Evolutionary conservation across 176 grass and related monocot species (phyloP).

Genomic region (Zizania latifolia): DNA sequence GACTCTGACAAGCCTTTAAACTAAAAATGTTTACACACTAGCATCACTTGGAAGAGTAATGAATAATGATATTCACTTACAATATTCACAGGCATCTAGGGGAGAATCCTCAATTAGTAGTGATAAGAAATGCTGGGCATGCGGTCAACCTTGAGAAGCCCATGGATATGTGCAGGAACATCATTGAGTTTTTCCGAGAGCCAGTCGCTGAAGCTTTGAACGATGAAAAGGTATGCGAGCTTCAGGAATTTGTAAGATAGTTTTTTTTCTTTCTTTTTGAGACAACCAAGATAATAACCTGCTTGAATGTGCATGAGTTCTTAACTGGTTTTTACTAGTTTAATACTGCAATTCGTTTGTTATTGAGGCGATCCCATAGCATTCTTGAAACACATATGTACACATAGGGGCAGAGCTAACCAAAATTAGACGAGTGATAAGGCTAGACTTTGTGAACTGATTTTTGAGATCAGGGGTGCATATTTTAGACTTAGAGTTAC

Average conservation of each 20-base stretch:
- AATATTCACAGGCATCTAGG: constrained; percentile 64
- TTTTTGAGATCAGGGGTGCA: too few relatives aligned
- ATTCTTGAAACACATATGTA: not conserved
- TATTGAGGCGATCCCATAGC: not conserved
- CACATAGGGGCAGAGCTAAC: too few relatives aligned
- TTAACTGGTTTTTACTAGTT: not conserved
- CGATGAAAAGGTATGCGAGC: constrained; percentile 20
- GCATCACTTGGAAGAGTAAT: not conserved
- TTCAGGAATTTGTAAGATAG: not conserved
- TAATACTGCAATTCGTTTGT: too few relatives aligned
- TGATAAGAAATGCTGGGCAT: constrained; percentile 75
- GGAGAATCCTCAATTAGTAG: constrained; percentile 57
- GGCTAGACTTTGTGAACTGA: too few relatives aligned
- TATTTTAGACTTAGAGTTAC: too few relatives aligned
- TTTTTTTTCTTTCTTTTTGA: not conserved
- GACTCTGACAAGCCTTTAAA: not conserved
- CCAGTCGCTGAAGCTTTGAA: not conserved
- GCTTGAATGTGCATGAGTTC: not conserved
- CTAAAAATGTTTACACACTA: not conserved
- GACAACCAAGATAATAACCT: not conserved
- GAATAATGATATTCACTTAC: not conserved
- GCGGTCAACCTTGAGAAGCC: constrained; percentile 95
- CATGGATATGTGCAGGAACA: constrained; percentile 46
- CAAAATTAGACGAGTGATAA: too few relatives aligned
- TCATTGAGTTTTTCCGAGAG: constrained; percentile 56